These are phyloP conservation scores for Grosmannia serpens DNA, from an alignment of 2,329 filamentous ascomycete genomes.

Conservation along the genomic window DNA sequence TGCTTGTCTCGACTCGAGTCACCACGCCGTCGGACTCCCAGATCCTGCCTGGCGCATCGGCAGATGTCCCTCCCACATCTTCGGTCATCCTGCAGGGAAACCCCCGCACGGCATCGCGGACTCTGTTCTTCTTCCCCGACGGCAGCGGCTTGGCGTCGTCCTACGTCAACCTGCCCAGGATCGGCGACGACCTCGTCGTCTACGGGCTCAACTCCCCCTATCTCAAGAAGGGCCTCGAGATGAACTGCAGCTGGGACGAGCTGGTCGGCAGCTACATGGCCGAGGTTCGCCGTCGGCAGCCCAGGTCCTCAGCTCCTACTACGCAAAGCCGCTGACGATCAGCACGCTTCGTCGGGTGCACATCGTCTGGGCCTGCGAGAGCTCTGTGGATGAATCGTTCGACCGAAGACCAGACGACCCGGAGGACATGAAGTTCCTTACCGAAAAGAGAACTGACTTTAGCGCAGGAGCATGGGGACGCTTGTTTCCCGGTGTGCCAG, in stretches of 20 bases:
- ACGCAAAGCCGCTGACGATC: no score
- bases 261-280: background rate
- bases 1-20: no score
- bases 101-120: background rate
- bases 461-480: background rate
- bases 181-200: background rate
- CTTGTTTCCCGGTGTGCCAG: background rate
- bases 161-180: background rate
- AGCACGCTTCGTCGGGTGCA: no score
- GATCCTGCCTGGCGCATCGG: no score
- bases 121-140: background rate
- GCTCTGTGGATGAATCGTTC: no score
- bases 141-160: background rate
- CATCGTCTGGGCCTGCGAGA: no score
- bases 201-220: background rate
- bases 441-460: background rate
- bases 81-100: background rate
- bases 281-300: conserved; percentile 16
- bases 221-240: background rate
- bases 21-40: no score
- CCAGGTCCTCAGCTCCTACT: no score
- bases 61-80: background rate
- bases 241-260: background rate
- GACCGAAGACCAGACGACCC: background rate
- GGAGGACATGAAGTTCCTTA: background rate